Evolutionary conservation across 2,329 filamentous ascomycete genomes (phyloP).

Genomic region (Chaetoscypha palmicola): DNA sequence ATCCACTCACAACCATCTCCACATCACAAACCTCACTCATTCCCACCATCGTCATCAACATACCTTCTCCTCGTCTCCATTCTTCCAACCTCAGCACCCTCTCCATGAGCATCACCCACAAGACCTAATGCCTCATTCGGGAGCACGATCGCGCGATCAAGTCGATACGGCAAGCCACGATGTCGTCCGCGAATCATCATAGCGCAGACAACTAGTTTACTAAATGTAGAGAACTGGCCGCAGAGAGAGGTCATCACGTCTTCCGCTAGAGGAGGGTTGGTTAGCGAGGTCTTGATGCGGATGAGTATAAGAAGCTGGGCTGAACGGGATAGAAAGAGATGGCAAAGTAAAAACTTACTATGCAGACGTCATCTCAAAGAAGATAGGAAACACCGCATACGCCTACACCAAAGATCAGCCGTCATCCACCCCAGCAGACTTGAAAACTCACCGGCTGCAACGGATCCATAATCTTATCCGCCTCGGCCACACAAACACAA

Average conservation of each 20-base stretch:
- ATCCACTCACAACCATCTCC: not conserved
- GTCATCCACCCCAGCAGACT: not conserved
- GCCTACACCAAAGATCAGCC: not conserved
- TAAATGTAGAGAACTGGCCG: conserved; percentile 46
- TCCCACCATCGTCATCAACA: not conserved
- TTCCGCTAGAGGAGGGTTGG: conserved; percentile 57
- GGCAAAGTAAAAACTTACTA: not conserved
- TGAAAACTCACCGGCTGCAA: not conserved
- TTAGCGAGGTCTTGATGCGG: conserved; percentile 44
- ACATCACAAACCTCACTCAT: not conserved
- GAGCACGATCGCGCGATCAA: conserved; percentile 43
- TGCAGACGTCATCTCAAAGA: not conserved
- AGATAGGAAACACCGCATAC: not conserved
- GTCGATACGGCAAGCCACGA: conserved; percentile 46
- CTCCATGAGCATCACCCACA: not conserved
- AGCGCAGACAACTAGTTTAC: conserved; percentile 50
- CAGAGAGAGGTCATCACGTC: conserved; percentile 60
- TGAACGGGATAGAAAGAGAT: too few species aligned
- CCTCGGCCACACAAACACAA: not conserved
- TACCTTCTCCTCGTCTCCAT: not conserved
- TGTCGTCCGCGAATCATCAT: conserved; percentile 52
- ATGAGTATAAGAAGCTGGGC: too few species aligned
- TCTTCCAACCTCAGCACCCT: not conserved
- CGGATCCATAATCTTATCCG: not conserved
- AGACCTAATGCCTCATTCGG: not conserved